A percentile compares a stretch with the other conserved stretches of the same genome.
Evolutionary conservation across 2,329 filamentous ascomycete genomes (phyloP).

Genomic region (Xylariaceae sp.): DNA sequence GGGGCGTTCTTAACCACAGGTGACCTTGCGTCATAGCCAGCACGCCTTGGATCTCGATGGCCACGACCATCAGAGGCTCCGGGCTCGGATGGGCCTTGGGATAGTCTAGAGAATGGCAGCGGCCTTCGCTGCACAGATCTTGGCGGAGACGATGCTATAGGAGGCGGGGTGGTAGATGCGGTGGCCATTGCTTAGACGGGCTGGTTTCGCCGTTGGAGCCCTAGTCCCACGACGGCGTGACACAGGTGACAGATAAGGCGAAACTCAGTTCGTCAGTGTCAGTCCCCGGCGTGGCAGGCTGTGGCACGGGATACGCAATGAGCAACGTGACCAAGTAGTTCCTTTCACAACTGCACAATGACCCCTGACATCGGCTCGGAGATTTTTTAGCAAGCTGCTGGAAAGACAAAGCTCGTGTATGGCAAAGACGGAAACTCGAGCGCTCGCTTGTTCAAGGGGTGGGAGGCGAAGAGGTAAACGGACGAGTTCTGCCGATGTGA

Average conservation of each 20-base stretch:
- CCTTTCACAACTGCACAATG: slow-evolving; percentile 19
- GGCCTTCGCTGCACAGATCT: slow-evolving; percentile 27
- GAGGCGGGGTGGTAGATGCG: slow-evolving; percentile 25
- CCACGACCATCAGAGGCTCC: slow-evolving; percentile 24
- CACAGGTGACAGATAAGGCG: slow-evolving; percentile 12
- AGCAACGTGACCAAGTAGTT: slow-evolving; percentile 16
- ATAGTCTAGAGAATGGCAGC: slow-evolving; percentile 25
- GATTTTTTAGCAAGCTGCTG: slow-evolving; percentile 6
- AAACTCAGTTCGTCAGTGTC: slow-evolving; percentile 7
- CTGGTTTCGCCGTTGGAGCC: slow-evolving; percentile 13
- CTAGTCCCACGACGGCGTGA: slow-evolving; percentile 18
- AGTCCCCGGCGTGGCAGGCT: slow-evolving; percentile 8
- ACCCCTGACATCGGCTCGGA: slow-evolving; percentile 19
- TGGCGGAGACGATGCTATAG: slow-evolving; percentile 25
- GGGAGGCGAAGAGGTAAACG: not conserved
- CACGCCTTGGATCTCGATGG: slow-evolving; percentile 4
- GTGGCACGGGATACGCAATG: slow-evolving; percentile 13
- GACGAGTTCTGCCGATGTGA: not conserved
- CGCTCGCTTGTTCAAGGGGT: not conserved
- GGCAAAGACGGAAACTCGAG: slow-evolving; percentile 13
- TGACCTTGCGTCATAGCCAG: slow-evolving; percentile 24
- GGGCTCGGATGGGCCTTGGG: slow-evolving; percentile 32
- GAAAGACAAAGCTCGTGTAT: slow-evolving; percentile 17
- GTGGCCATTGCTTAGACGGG: slow-evolving; percentile 26
- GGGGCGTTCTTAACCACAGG: slow-evolving; percentile 47